Evolutionary conservation across 139 green algal species (phyloP).

Genomic region (Eudorina sp.): DNA sequence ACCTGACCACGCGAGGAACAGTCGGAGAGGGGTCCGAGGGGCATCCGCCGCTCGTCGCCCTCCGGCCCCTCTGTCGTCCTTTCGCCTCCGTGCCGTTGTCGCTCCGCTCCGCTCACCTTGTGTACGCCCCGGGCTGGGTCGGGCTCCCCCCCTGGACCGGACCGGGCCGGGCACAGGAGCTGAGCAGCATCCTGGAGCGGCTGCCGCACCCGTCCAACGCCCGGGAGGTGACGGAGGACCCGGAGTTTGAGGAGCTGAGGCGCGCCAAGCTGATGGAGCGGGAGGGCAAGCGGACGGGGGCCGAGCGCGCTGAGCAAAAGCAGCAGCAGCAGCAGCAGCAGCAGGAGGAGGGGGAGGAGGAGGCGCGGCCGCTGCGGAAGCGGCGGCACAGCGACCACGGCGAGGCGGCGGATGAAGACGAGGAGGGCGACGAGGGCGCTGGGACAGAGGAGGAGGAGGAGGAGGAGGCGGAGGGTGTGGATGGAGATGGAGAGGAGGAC

Average conservation of each 20-base stretch:
- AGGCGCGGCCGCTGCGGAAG: neutral
- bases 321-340: neutral
- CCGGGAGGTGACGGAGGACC: conserved; percentile 45
- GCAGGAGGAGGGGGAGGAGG: neutral
- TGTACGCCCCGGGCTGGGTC: no score
- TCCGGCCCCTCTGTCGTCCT: no score
- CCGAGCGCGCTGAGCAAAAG: no score
- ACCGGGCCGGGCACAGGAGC: conserved; percentile 71
- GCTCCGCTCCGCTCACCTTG: no score
- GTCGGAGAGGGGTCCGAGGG: no score
- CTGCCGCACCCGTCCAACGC: conserved; percentile 60
- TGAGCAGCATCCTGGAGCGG: conserved; percentile 86
- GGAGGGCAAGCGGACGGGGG: conserved; percentile 5
- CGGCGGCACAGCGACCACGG: neutral
- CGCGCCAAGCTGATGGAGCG: conserved; percentile 29
- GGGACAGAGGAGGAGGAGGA: conserved; percentile 18
- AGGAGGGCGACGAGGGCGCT: conserved; percentile 13
- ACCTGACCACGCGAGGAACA: no score
- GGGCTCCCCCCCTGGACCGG: no score
- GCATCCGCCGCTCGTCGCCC: no score
- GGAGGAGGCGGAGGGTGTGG: neutral
- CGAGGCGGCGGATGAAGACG: neutral
- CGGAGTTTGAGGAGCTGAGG: conserved; percentile 50
- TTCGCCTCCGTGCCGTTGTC: no score
- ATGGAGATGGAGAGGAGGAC: neutral